Percentiles rank a stretch among this genome's conserved stretches.
phyloP scores from a whole-genome alignment of 1,139 yeast species.

The Yamadazyma siamensis region DNA sequence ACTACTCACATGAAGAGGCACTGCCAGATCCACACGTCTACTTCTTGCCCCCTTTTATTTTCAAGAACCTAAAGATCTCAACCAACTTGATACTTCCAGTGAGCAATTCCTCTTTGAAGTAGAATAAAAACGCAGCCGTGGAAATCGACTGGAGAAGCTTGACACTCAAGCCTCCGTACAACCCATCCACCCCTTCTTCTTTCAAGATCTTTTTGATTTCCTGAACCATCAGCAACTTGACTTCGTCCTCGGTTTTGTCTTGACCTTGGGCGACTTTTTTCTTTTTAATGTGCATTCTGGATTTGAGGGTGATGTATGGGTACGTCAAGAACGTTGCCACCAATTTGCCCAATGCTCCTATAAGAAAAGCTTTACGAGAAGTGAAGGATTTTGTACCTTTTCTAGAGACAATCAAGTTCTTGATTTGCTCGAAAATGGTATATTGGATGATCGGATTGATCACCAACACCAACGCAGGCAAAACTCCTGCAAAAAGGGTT shows the following conservation, averaged over 20 bases:
- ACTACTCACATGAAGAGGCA: too few relatives aligned
- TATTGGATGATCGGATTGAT: conserved; percentile 89
- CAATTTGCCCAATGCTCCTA: conserved; percentile 89
- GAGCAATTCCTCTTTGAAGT: conserved; percentile 83
- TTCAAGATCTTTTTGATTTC: conserved; percentile 50
- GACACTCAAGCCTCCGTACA: conserved; percentile 77
- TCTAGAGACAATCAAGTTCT: conserved; percentile 57
- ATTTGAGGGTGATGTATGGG: conserved; percentile 85
- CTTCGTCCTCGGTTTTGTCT: conserved; percentile 11
- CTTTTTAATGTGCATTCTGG: conserved; percentile 76
- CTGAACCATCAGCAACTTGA: conserved; percentile 38
- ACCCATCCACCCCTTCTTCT: conserved; percentile 71
- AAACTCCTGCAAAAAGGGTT: conserved; percentile 77
- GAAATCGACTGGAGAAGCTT: conserved; percentile 80
- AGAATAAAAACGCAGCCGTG: conserved; percentile 88
- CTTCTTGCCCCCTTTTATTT: conserved; percentile 10
- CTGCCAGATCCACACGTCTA: too few relatives aligned
- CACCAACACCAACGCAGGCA: conserved; percentile 84
- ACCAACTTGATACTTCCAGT: conserved; percentile 47
- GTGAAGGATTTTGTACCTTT: conserved; percentile 47
- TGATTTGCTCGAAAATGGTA: conserved; percentile 84
- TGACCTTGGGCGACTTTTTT: conserved; percentile 26
- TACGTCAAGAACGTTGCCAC: conserved; percentile 84
- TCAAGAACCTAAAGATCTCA: conserved; percentile 30
- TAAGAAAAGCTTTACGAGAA: conserved; percentile 71